These are phyloP conservation scores for Cercospora sojina DNA, from an alignment of 2,329 filamentous ascomycete species.

Conservation along the genomic window DNA sequence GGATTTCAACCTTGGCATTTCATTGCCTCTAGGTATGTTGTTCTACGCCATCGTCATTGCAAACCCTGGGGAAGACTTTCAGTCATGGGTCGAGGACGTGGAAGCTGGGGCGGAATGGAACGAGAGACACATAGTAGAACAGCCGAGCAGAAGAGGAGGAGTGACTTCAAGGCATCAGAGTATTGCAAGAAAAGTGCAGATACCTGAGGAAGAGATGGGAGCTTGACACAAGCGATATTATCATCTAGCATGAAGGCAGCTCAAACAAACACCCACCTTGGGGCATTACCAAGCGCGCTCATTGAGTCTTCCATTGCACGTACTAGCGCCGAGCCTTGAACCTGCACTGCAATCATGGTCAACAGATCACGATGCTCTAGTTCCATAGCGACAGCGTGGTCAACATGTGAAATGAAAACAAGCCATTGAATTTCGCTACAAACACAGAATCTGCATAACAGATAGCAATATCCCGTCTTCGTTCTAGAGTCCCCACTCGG, in stretches of 20 bases:
- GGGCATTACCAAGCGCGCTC: not conserved
- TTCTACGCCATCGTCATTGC: not conserved
- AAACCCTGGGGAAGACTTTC: not conserved
- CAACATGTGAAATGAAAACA: not conserved
- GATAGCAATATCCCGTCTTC: constrained; percentile 12
- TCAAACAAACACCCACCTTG: not conserved
- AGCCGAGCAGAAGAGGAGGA: not conserved
- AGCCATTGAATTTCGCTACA: constrained; percentile 9
- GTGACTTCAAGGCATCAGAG: not conserved
- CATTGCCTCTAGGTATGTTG: not conserved
- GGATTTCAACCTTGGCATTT: not conserved
- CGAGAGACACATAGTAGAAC: not conserved
- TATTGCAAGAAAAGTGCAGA: not conserved
- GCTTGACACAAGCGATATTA: not conserved
- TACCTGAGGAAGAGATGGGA: not conserved
- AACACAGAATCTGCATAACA: constrained; percentile 10
- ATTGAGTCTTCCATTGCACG: not conserved
- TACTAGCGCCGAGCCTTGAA: not conserved
- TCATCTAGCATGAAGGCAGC: not conserved
- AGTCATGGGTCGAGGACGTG: not conserved
- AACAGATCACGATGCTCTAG: not conserved
- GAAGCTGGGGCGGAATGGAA: not conserved
- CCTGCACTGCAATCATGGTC: not conserved
- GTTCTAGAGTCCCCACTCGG: constrained; percentile 35
- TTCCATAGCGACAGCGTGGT: not conserved